Evolutionary conservation across 805 yeast genomes (phyloP).

Genomic region (Brettanomyces nanus): DNA sequence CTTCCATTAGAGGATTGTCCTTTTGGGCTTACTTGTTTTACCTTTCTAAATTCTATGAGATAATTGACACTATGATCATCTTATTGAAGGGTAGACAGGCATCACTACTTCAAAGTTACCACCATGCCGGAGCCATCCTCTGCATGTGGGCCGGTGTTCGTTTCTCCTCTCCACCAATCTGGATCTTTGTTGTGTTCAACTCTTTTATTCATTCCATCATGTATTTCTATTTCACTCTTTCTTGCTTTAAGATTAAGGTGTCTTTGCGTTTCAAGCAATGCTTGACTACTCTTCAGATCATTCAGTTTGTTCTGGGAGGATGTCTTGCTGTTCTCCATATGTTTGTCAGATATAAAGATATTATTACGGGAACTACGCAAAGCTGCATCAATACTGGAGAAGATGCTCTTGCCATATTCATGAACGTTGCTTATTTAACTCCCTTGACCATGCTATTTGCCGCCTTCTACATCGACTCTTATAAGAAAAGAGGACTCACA

Average conservation of each 20-base stretch:
- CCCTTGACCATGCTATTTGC: slow-evolving; percentile 62
- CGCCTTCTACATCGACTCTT: slow-evolving; percentile 56
- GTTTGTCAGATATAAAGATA: slow-evolving; percentile 51
- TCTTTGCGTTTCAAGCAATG: slow-evolving; percentile 49
- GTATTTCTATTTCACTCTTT: slow-evolving; percentile 61
- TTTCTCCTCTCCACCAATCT: slow-evolving; percentile 64
- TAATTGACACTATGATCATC: slow-evolving; percentile 59
- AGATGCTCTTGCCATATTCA: slow-evolving; percentile 52
- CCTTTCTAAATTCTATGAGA: slow-evolving; percentile 64
- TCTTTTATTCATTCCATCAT: slow-evolving; percentile 70
- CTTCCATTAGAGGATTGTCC: slow-evolving; percentile 34
- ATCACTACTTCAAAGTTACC: slow-evolving; percentile 62
- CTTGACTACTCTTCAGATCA: slow-evolving; percentile 59
- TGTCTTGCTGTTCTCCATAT: slow-evolving; percentile 56
- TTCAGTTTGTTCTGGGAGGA: slow-evolving; percentile 64
- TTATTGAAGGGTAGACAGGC: slow-evolving; percentile 61
- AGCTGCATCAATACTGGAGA: slow-evolving; percentile 51
- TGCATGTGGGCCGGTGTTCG: slow-evolving; percentile 78
- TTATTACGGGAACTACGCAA: slow-evolving; percentile 30
- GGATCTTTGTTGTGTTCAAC: slow-evolving; percentile 75
- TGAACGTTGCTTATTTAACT: slow-evolving; percentile 57
- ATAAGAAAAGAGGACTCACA: slow-evolving; percentile 24
- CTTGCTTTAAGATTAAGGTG: slow-evolving; percentile 49
- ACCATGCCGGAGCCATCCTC: slow-evolving; percentile 73
- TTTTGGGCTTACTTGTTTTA: slow-evolving; percentile 62